Conservation (phyloP, 2,329 filamentous ascomycete species). For the Sphaceloma murrayae region DNA sequence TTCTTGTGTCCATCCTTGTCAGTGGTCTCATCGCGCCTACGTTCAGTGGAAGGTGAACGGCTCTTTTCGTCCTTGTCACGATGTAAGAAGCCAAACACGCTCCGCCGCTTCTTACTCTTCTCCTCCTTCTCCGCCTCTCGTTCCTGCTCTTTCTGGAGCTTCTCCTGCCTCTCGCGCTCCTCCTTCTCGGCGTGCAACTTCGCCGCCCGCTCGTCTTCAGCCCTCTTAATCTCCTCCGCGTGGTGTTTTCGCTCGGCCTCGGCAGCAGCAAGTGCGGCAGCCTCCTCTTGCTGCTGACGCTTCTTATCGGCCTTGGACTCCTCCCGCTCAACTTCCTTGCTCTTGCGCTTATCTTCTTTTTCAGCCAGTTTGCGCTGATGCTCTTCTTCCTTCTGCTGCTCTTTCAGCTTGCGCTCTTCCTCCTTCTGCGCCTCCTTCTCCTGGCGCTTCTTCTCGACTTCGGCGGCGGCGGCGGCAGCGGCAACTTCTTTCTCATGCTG, state of each 20-base stretch:
- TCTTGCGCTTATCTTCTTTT: conserved; percentile 47
- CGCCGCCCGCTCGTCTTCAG: conserved; percentile 16
- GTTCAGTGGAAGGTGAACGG: conserved; percentile 6
- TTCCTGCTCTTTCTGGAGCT: conserved; percentile 10
- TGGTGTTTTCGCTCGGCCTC: conserved; percentile 36
- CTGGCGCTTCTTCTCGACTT: conserved; percentile 13
- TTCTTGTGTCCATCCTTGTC: conserved; percentile 15
- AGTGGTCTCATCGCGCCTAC: conserved; percentile 16
- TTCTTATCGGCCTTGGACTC: conserved; percentile 35
- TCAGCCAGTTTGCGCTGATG: conserved; percentile 33
- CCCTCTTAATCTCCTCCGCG: conserved; percentile 28
- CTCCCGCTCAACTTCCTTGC: conserved; percentile 40
- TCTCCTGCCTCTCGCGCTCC: conserved; percentile 10
- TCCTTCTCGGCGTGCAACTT: conserved; percentile 10
- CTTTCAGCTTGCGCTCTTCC: conserved; percentile 15
- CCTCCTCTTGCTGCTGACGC: conserved; percentile 40
- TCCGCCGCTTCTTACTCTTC: conserved; percentile 18
- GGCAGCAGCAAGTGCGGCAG: conserved; percentile 30
- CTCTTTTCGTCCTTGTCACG: conserved; percentile 14
- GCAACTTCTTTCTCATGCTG: conserved; percentile 19
- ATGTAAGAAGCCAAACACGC: conserved; percentile 14
- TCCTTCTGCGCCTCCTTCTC: conserved; percentile 19
- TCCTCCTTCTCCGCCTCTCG: conserved; percentile 14
- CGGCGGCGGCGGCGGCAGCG: too few relatives aligned
- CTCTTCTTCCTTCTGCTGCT: conserved; percentile 23